These are phyloP conservation scores for Vigna radiata DNA, from an alignment of 306 rosid genomes.

Conservation along the genomic window DNA sequence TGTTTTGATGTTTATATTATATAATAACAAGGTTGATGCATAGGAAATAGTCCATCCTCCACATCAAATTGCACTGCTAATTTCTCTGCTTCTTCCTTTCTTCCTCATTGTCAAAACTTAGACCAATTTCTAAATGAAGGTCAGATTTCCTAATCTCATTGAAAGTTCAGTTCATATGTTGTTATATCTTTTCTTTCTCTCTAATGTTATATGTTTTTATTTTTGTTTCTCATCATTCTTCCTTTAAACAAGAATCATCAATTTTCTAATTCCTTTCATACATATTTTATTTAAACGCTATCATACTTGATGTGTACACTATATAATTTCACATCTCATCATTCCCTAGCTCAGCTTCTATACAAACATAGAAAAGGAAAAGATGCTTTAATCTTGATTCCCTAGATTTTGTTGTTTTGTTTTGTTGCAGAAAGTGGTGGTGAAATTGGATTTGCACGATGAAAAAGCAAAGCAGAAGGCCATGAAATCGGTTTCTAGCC, in stretches of 20 bases:
- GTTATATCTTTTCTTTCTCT: slow-evolving; percentile 32
- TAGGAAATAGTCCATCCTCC: slow-evolving; percentile 10
- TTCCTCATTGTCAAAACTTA: slow-evolving; percentile 37
- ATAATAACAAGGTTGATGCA: not conserved
- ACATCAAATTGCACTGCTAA: slow-evolving; percentile 25
- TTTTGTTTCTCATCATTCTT: slow-evolving; percentile 16
- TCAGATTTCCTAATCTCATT: slow-evolving; percentile 46
- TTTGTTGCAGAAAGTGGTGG: slow-evolving; percentile 70
- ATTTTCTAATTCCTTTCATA: slow-evolving; percentile 25
- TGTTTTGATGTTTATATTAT: slow-evolving; percentile 36
- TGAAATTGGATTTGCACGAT: slow-evolving; percentile 77
- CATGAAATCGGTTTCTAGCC: slow-evolving; percentile 65
- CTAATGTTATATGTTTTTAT: slow-evolving; percentile 1
- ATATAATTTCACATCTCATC: not conserved
- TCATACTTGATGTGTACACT: not conserved
- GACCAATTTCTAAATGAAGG: slow-evolving; percentile 69
- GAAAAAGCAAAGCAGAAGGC: slow-evolving; percentile 81
- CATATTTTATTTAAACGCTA: not conserved
- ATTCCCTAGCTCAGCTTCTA: not conserved
- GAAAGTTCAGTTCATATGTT: not conserved
- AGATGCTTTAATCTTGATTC: too few species aligned
- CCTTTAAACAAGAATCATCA: not conserved
- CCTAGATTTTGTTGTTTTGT: not conserved
- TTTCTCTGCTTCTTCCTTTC: slow-evolving; percentile 43
- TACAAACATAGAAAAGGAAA: not conserved